Evolutionary conservation across 768 basidiomycete species (phyloP).

Genomic region (Chalciporus sphaerocephalus): DNA sequence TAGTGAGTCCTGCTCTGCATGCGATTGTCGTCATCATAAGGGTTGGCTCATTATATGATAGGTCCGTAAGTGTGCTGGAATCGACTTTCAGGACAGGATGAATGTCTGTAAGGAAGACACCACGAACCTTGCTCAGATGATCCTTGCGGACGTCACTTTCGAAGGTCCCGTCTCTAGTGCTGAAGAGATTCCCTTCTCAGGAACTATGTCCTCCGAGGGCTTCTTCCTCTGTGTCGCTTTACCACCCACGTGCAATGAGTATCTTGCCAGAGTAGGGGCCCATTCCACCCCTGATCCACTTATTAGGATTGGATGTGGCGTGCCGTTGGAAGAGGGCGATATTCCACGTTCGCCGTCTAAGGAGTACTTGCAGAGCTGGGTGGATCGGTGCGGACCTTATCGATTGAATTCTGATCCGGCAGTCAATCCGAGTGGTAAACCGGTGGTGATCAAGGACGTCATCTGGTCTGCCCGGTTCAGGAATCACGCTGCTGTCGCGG

Average conservation of each 20-base stretch:
- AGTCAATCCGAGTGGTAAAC: conserved; percentile 23
- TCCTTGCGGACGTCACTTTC: conserved; percentile 46
- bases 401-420: conserved; percentile 33
- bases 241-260: conserved; percentile 26
- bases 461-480: conserved; percentile 45
- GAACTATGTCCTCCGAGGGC: conserved; percentile 26
- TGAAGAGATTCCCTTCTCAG: conserved; percentile 18
- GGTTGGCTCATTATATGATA: too few species aligned
- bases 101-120: conserved; percentile 19
- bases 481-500: conserved; percentile 41
- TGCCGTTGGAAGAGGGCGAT: conserved; percentile 33
- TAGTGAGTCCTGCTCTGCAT: too few species aligned
- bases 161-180: conserved; percentile 22
- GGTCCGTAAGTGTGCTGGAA: conserved; percentile 41
- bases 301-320: conserved; percentile 41
- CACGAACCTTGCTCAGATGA: conserved; percentile 37
- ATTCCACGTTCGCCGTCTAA: conserved; percentile 36
- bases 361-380: conserved; percentile 40
- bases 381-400: conserved; percentile 37
- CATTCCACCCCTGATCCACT: conserved; percentile 11
- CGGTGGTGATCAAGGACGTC: conserved; percentile 31
- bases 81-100: conserved; percentile 44
- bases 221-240: conserved; percentile 38
- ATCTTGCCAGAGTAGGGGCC: conserved; percentile 8
- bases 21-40: too few species aligned